Percentiles rank a stretch among this genome's conserved stretches.
phyloP scores from a whole-genome alignment of 2,329 filamentous ascomycete species.

The Cladosporium phlei region DNA sequence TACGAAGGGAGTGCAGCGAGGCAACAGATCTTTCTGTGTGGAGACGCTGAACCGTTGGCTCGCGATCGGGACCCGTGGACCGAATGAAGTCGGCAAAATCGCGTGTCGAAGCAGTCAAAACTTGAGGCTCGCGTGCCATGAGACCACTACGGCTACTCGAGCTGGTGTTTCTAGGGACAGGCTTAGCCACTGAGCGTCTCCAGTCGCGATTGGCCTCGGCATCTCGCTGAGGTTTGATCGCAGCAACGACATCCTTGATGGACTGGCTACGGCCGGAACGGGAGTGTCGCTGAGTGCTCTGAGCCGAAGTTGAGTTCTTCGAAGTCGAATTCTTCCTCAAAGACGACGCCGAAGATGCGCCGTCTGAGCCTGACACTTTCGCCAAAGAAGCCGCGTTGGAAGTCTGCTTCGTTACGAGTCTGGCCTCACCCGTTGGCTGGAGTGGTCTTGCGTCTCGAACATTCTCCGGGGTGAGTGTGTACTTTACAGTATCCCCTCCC shows the following conservation, averaged over 20 bases:
- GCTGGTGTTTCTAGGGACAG: constrained; percentile 29
- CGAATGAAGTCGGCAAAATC: constrained; percentile 90
- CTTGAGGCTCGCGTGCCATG: constrained; percentile 66
- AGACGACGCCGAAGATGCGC: neutral
- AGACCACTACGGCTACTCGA: constrained; percentile 30
- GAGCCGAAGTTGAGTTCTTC: neutral
- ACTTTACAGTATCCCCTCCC: constrained; percentile 46
- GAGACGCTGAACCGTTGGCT: constrained; percentile 19
- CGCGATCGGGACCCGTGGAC: constrained; percentile 64
- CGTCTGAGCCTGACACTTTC: neutral
- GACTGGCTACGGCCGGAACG: constrained; percentile 20
- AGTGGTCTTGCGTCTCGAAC: constrained; percentile 35
- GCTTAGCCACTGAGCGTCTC: constrained; percentile 29
- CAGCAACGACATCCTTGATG: constrained; percentile 20
- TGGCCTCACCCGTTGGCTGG: constrained; percentile 19
- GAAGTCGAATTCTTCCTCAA: constrained; percentile 2
- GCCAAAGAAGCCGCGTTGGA: constrained; percentile 1
- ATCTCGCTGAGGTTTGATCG: neutral
- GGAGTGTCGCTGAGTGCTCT: constrained; percentile 10
- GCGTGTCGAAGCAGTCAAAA: constrained; percentile 64
- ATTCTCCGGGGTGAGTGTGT: constrained; percentile 45
- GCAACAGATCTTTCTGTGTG: constrained; percentile 23
- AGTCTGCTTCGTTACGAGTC: neutral
- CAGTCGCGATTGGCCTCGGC: constrained; percentile 12
- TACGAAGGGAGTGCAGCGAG: constrained; percentile 23